Base-by-base conservation (phyloP, 495 filamentous ascomycete species). In the Penicillium paxilli region DNA sequence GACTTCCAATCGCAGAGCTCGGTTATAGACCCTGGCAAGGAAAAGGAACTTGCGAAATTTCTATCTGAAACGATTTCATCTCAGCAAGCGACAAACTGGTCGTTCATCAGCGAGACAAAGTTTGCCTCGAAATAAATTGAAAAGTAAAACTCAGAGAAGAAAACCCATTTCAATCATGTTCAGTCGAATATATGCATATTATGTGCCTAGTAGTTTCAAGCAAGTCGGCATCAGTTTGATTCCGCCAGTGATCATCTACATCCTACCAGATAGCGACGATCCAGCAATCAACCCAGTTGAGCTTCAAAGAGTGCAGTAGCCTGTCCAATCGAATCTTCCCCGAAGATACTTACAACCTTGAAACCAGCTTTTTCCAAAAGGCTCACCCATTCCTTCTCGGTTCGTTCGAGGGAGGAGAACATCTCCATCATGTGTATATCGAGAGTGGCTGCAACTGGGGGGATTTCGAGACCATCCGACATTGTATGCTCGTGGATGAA, bases 301-400 rank as follows among this genome's bases (percentile, higher is more conserved):
- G 28, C 28, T 32, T 32, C 28, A 32, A 32, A 32, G 7, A 32
- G 28, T 2, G 28, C 28, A 5, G 28, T 32, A 3, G 28, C 10
- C 28, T 32, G 28, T 9, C 28, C 28, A 11, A 32, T 11, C 7
- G 28, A 32, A 11, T 28, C 37, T 11, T 45, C n/a, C 5, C 24
- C 12, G 52, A 51, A 5, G 5, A 72, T 70, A 44, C 75, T 65
- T 51, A 81, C 82, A 47, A 87, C 83, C 11, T 74, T 81, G 53
- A 87, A 81, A 65, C 83, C 86, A 46, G 53, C 76, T 10, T 11
- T 20, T 19, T 78, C 82, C 64, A 62, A 67, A 46, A 54, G 35
- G 49, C 28, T 30, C 20, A 47, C 28, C 50, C 56, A 63, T 3
- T 64, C 41, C 21, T 46, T 40, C 35, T 63, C 59, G 11, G 52